Evolutionary conservation across 2,329 filamentous ascomycete species (phyloP).

Genomic region (Aspergillus sp.): DNA sequence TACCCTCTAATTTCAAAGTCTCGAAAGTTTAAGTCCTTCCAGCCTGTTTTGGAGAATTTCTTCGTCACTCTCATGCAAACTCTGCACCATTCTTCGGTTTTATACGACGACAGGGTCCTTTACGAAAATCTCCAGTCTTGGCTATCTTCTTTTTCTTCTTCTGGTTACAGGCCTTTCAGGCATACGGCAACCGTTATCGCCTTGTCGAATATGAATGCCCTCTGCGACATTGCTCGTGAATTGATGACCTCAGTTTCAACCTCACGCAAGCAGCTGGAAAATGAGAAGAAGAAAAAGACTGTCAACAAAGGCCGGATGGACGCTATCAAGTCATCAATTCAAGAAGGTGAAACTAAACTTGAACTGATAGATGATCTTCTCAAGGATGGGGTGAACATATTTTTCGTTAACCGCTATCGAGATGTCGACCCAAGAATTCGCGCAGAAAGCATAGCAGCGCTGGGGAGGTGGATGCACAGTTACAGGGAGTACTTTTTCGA

Average conservation of each 20-base stretch:
- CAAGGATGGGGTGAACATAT: conserved; percentile 83
- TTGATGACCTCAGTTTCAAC: conserved; percentile 72
- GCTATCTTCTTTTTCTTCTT: conserved; percentile 88
- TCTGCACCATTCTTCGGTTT: conserved; percentile 75
- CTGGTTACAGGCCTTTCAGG: conserved; percentile 81
- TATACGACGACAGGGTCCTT: conserved; percentile 74
- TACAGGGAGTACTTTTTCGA: conserved; percentile 89
- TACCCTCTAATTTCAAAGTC: conserved; percentile 87
- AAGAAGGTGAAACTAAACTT: conserved; percentile 68
- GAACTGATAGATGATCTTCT: conserved; percentile 70
- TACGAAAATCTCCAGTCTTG: conserved; percentile 88
- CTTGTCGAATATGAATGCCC: conserved; percentile 72
- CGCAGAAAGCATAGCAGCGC: conserved; percentile 79
- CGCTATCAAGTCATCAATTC: conserved; percentile 70
- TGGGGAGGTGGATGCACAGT: conserved; percentile 84
- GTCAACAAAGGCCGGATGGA: conserved; percentile 77
- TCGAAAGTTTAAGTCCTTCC: conserved; percentile 75
- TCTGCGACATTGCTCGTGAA: conserved; percentile 71
- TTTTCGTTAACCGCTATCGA: conserved; percentile 94
- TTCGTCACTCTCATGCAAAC: conserved; percentile 74
- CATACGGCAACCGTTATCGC: conserved; percentile 89
- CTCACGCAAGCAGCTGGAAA: conserved; percentile 74
- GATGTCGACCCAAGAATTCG: conserved; percentile 89
- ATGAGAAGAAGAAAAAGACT: conserved; percentile 68
- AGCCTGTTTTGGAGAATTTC: conserved; percentile 73